A percentile compares a stretch with the other conserved stretches of the same genome.
phyloP scores from a whole-genome alignment of 2,329 filamentous ascomycete genomes.

The Macrophomina tecta region DNA sequence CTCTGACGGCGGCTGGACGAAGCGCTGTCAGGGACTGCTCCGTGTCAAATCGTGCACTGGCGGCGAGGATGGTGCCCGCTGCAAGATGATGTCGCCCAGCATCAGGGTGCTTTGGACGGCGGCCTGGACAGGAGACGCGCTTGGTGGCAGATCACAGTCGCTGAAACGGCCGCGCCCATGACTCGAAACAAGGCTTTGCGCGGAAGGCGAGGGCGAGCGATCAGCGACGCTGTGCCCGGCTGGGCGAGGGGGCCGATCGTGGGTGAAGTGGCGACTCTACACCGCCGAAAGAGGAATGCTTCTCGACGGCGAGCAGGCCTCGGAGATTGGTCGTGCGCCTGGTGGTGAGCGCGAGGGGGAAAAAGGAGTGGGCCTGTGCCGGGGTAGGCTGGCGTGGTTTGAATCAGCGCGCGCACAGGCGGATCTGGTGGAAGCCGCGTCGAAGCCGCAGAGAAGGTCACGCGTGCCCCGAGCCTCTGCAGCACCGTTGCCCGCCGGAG shows the following conservation, averaged over 20 bases:
- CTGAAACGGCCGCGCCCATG: slow-evolving; percentile 11
- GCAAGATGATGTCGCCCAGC: slow-evolving; percentile 23
- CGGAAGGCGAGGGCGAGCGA: slow-evolving; percentile 1
- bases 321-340: slow-evolving; percentile 37
- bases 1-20: slow-evolving; percentile 32
- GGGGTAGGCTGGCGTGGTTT: slow-evolving; percentile 32
- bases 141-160: slow-evolving; percentile 16
- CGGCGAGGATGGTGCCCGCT: slow-evolving; percentile 21
- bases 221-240: slow-evolving; percentile 6
- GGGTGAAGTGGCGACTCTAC: slow-evolving; percentile 26
- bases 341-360: slow-evolving; percentile 15
- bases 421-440: slow-evolving; percentile 43
- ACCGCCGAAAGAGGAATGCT: slow-evolving; percentile 26
- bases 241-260: slow-evolving; percentile 2
- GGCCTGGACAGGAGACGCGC: slow-evolving; percentile 18
- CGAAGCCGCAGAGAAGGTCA: slow-evolving; percentile 31
- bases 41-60: slow-evolving; percentile 23
- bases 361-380: slow-evolving; percentile 29
- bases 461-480: slow-evolving; percentile 30
- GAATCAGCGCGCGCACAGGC: slow-evolving; percentile 40
- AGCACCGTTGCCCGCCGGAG: slow-evolving; percentile 24
- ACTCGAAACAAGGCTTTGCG: slow-evolving; percentile 13
- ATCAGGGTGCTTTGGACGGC: slow-evolving; percentile 12
- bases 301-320: slow-evolving; percentile 21
- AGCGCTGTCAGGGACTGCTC: slow-evolving; percentile 26